Base-by-base conservation (phyloP, 306 rosid species). In the Lathyrus sativus region DNA sequence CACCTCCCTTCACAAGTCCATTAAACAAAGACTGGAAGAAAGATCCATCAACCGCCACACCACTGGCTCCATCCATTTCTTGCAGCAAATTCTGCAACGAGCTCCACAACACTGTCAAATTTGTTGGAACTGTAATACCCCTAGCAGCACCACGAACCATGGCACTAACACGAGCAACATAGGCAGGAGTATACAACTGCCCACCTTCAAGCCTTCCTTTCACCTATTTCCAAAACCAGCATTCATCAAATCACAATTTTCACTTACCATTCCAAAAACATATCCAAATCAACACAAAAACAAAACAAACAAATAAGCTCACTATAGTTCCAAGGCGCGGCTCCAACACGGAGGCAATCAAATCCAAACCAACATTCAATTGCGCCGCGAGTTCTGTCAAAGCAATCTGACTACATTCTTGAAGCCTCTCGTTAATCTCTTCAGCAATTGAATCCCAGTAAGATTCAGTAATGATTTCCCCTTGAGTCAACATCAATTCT, bases 171-270 rank as follows among this genome's bases (percentile, higher is more conserved):
- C 97, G 95, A 68, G 89, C 91, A 64, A 95, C 96, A 76, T 95
- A 88, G n/a, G 96, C 95, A 65, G 99, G 99, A 10, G 99, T 95
- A 70, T 95, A 95, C 76, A 95, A 71, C 60, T 88, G 99, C 46
- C 99, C 99, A 28, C 95, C 97, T 87, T 95, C 99, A 75, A 95
- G 99, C 85, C 97, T 82, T 29, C 99, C 99, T 86, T 87, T 87
- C 74, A 95, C 96, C 99, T 92, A 77, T 63, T 43, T 63, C 11
- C 75, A 65, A 64, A 62, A 43, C 67, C 22, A 76, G 18, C 59
- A 46, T 41, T 41, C 11, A 71, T 29, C 67, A 78, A 35, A 62
- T 19, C 17, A 55, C 45, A 50, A 43, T 22, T 44, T 35, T 22
- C 29, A 53, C 6, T 11, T 38, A 28, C 26, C 2, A 55, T 29